Conservation (phyloP, 2,329 filamentous ascomycete species). For the Lachnellula cervina region DNA sequence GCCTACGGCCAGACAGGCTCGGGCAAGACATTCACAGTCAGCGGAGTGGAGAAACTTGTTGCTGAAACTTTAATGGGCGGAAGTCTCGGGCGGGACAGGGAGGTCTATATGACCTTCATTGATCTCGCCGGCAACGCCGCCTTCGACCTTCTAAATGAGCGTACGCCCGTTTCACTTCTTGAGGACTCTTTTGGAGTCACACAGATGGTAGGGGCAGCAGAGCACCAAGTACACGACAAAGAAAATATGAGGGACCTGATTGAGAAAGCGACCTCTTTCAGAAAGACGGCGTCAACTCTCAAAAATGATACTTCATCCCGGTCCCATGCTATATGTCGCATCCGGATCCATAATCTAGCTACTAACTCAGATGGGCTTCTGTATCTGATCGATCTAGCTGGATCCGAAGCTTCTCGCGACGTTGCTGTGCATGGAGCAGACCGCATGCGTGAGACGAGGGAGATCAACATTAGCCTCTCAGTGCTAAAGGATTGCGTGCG, state of each 20-base stretch:
- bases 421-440: conserved; percentile 86
- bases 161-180: conserved; percentile 39
- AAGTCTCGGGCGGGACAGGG: conserved; percentile 68
- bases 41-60: conserved; percentile 38
- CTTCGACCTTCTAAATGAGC: conserved; percentile 40
- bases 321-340: conserved; percentile 45
- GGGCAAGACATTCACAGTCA: conserved; percentile 44
- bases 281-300: conserved; percentile 38
- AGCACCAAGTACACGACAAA: conserved; percentile 32
- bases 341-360: conserved; percentile 34
- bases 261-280: conserved; percentile 57
- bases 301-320: conserved; percentile 46
- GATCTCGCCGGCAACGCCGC: conserved; percentile 83
- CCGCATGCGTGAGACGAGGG: conserved; percentile 83
- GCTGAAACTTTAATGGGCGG: conserved; percentile 68
- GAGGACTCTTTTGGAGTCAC: conserved; percentile 42
- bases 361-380: conserved; percentile 37
- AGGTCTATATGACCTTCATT: conserved; percentile 88
- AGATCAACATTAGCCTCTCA: conserved; percentile 96
- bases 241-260: conserved; percentile 75
- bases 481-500: conserved; percentile 55
- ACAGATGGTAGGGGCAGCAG: conserved; percentile 41
- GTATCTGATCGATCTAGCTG: conserved; percentile 45
- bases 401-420: conserved; percentile 65
- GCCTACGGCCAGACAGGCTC: conserved; percentile 47